Percentiles rank a stretch among this genome's conserved stretches.
Evolutionary conservation across 805 yeast genomes (phyloP).

Genomic region (Pichia thaimueangensis): DNA sequence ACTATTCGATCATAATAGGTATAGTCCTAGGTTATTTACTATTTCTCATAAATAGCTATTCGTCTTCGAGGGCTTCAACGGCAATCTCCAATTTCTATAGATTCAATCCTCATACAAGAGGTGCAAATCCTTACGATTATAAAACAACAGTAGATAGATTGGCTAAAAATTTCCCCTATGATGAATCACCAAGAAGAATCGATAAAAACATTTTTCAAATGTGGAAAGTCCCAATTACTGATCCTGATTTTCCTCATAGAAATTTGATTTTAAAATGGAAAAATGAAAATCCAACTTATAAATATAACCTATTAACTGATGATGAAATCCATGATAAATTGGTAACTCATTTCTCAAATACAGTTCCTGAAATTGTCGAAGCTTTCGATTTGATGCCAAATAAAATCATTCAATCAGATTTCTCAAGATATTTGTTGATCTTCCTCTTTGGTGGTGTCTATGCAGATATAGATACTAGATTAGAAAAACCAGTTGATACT

Average conservation of each 20-base stretch:
- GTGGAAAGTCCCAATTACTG: constrained; percentile 31
- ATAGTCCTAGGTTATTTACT: constrained; percentile 23
- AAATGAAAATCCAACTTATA: constrained; percentile 30
- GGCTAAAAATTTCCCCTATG: constrained; percentile 28
- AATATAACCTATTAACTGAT: constrained; percentile 28
- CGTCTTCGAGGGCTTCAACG: constrained; percentile 23
- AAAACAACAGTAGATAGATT: constrained; percentile 28
- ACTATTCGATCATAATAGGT: constrained; percentile 23
- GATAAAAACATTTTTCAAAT: constrained; percentile 30
- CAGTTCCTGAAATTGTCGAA: constrained; percentile 47
- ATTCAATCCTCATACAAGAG: constrained; percentile 28
- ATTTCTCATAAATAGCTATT: constrained; percentile 19
- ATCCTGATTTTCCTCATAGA: constrained; percentile 31
- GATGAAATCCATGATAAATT: constrained; percentile 27
- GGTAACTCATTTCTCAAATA: constrained; percentile 25
- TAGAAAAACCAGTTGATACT: constrained; percentile 49
- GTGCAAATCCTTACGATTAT: constrained; percentile 31
- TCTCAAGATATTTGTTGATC: constrained; percentile 48
- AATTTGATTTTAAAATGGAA: constrained; percentile 29
- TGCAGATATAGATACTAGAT: constrained; percentile 54
- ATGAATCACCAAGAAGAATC: constrained; percentile 28
- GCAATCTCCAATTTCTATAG: constrained; percentile 27
- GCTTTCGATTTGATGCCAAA: constrained; percentile 51
- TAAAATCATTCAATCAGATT: constrained; percentile 45
- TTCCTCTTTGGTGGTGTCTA: constrained; percentile 55